These are phyloP conservation scores for Neonectria neomacrospora DNA, from an alignment of 2,329 filamentous ascomycete genomes.

Conservation along the genomic window DNA sequence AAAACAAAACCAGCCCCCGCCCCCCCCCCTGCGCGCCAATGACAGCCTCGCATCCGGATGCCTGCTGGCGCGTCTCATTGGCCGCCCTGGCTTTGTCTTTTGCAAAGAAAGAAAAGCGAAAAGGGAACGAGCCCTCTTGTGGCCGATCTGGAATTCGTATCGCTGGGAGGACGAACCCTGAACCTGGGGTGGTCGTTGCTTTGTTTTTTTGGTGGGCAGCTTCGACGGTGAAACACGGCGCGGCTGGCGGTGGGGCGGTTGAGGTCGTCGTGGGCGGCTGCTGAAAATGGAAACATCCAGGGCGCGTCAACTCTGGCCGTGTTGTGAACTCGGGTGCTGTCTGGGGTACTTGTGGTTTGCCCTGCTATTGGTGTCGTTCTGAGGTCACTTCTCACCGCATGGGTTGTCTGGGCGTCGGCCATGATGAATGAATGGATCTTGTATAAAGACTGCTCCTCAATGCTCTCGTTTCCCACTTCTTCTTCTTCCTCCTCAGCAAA, in stretches of 20 bases:
- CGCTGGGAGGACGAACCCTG: constrained; percentile 6
- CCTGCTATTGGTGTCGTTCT: constrained; percentile 4
- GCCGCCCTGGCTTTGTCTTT: no score
- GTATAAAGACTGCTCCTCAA: constrained; percentile 41
- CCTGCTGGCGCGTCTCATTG: neutral
- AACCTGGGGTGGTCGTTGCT: neutral
- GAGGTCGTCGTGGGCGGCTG: constrained; percentile 32
- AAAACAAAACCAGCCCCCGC: constrained; percentile 12
- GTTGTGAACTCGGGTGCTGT: constrained; percentile 1
- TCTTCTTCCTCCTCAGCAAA: constrained; percentile 39
- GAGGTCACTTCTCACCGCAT: neutral
- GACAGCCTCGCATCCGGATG: constrained; percentile 16
- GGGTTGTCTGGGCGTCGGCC: constrained; percentile 1
- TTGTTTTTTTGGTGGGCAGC: no score
- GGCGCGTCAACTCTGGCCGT: constrained; percentile 9
- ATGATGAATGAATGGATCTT: constrained; percentile 23
- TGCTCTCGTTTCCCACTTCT: constrained; percentile 22
- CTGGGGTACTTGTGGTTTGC: neutral
- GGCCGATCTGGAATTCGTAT: neutral
- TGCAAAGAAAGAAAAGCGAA: no score
- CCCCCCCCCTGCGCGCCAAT: constrained; percentile 11
- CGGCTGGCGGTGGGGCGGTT: constrained; percentile 26
- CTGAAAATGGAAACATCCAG: constrained; percentile 40
- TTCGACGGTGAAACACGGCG: constrained; percentile 24
- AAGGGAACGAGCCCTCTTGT: no score